Evolutionary conservation across 1,284 basidiomycete species (phyloP), one percentile per base, ranked within the genome.

Genomic region (Peniophora sp.): DNA sequence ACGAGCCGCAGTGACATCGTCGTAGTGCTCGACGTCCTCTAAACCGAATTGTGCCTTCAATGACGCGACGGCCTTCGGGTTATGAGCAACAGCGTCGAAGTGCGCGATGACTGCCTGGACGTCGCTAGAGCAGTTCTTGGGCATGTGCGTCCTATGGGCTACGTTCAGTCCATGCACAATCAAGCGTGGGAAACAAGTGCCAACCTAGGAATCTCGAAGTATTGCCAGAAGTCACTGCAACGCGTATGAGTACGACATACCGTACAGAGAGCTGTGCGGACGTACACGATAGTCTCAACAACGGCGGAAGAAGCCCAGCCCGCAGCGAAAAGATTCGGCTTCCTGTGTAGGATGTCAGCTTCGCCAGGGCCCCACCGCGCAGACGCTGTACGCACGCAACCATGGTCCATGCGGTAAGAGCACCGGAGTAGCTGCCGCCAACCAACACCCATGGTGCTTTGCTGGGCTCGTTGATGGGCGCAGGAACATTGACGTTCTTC

Each of bases 121-220:
- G 57, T 88, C 85, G 12, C 83, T 85, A 11, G 83, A 85, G 64
- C 85, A 88, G 62, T 88, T 88, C 57, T 70, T 59, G 0, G 85
- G 82, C 83, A 87, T 87, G 58, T 78, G 69, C 55, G 79, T 70
- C 10, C 78, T 75, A 85, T 77, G 15, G 83, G 83, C 54, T 83
- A 12, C 27, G 12, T 32, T 32, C 27, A 32, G 27, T 6, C 27
- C 5, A 32, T 12, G 27, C 12, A 32, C 27, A 12, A 32, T 32
- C 6, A 5, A 32, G 27, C 12, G 5, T 32, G 12, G 27, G 27
- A 32, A 32, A 12, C 12, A 12, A 32, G n/a, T n/a, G n/a, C 27
- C 27, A 32, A 32, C 27, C 27, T 32, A 6, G 27, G 27, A 5
- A 20, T 8, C 15, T 41, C 83, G 64, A 85, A 87, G 61, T 87